Percentiles rank a stretch among this genome's conserved stretches.
These are phyloP conservation scores for Fusarium tuaranense DNA, from an alignment of 2,329 filamentous ascomycete species.

Conservation along the genomic window DNA sequence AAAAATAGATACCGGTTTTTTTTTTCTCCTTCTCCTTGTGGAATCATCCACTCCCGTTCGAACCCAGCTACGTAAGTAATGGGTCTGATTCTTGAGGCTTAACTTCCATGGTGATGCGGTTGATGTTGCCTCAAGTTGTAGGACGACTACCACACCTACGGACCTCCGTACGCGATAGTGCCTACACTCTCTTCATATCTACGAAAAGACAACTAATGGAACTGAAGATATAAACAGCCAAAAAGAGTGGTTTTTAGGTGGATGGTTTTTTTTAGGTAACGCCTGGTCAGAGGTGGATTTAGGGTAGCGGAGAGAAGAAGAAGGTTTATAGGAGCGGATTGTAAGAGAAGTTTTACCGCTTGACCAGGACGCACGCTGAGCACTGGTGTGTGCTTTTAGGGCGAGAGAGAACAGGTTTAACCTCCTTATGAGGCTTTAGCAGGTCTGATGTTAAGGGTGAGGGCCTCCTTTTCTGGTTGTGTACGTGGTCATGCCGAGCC, in stretches of 20 bases:
- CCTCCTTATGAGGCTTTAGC: neutral
- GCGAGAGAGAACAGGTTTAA: neutral
- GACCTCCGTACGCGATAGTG: accelerated
- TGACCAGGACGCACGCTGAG: neutral
- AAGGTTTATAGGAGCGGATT: neutral
- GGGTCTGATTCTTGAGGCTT: neutral
- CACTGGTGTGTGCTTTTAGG: neutral
- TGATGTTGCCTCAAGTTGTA: neutral
- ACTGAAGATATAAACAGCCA: neutral
- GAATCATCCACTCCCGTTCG: no score
- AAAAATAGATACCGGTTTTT: no score
- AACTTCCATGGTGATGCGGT: neutral
- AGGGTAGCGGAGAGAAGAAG: neutral
- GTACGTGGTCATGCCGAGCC: neutral
- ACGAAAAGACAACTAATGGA: neutral
- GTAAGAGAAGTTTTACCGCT: neutral
- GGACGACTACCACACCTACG: neutral
- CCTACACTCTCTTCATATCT: neutral
- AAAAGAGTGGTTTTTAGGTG: neutral
- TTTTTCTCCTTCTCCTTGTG: no score
- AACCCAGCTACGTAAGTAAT: neutral
- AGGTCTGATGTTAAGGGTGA: neutral
- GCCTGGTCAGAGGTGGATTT: neutral
- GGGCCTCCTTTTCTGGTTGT: neutral
- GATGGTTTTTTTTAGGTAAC: neutral